These are phyloP conservation scores for Colletotrichum destructivum DNA, from an alignment of 2,329 filamentous ascomycete species.

Conservation along the genomic window DNA sequence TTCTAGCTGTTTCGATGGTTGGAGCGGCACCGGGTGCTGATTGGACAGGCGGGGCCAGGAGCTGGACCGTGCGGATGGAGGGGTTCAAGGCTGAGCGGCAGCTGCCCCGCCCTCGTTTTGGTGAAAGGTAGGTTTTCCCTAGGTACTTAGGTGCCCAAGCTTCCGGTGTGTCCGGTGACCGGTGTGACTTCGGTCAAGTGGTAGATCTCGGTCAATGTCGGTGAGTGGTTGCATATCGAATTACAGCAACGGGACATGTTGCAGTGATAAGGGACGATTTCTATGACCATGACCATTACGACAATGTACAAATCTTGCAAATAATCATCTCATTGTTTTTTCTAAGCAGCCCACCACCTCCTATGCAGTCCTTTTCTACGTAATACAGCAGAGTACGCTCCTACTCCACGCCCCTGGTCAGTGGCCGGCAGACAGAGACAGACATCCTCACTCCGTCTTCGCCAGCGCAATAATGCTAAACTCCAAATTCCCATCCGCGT, in stretches of 20 bases:
- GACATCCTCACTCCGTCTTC: constrained; percentile 16
- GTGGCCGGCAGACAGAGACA: not conserved
- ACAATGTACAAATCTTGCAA: no score
- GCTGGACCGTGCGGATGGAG: constrained; percentile 40
- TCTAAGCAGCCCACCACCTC: no score
- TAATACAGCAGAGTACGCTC: no score
- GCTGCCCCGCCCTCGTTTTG: not conserved
- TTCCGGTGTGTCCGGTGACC: not conserved
- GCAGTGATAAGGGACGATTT: not conserved
- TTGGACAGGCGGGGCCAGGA: constrained; percentile 50
- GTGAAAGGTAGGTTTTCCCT: not conserved
- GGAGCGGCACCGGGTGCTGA: constrained; percentile 45
- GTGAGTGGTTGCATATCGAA: no score
- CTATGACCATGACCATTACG: no score
- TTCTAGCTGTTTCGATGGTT: constrained; percentile 63
- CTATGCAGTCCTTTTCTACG: no score
- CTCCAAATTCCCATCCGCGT: constrained; percentile 53
- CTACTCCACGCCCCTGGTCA: not conserved
- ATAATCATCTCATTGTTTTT: no score
- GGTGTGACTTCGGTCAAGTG: no score
- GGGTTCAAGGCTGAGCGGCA: constrained; percentile 39
- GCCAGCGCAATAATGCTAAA: constrained; percentile 58
- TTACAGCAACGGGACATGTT: not conserved
- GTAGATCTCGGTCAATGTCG: no score
- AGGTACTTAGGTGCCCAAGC: no score